Percentiles rank a stretch among this genome's conserved stretches.
phyloP scores from a whole-genome alignment of 2,329 filamentous ascomycete species.

The Hypoxylon sp. region DNA sequence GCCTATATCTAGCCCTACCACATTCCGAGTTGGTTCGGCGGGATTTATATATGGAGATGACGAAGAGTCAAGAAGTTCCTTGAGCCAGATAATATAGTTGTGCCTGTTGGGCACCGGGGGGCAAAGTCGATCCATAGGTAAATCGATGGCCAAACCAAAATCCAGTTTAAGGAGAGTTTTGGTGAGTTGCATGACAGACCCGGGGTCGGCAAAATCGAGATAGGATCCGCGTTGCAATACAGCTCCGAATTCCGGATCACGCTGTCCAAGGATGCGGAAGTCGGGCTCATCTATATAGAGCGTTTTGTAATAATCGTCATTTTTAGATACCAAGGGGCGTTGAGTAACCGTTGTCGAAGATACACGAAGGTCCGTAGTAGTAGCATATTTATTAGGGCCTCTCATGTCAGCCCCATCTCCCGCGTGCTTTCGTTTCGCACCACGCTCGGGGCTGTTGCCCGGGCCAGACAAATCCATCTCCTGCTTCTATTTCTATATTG shows the following conservation, averaged over 20 bases:
- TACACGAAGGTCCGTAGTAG: not conserved
- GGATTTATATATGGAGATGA: conserved; percentile 62
- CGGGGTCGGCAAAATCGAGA: conserved; percentile 85
- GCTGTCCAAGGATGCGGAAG: conserved; percentile 47
- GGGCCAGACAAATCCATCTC: conserved; percentile 25
- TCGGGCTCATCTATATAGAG: conserved; percentile 50
- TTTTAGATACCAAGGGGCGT: not conserved
- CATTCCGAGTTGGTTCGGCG: conserved; percentile 61
- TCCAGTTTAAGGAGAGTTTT: conserved; percentile 82
- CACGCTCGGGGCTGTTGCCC: conserved; percentile 11
- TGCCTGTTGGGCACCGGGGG: conserved; percentile 85
- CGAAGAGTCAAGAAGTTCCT: conserved; percentile 82
- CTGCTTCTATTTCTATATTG: conserved; percentile 12
- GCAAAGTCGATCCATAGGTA: conserved; percentile 86
- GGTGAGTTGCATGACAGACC: conserved; percentile 83
- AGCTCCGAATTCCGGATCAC: conserved; percentile 48
- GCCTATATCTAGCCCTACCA: conserved; percentile 86
- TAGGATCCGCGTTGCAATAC: conserved; percentile 58
- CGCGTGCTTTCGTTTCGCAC: conserved; percentile 48
- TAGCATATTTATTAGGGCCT: conserved; percentile 4
- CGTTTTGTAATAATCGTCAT: conserved; percentile 48
- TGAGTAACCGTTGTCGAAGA: not conserved
- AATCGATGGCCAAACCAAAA: conserved; percentile 78
- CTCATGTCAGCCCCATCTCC: conserved; percentile 37
- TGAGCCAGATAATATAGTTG: conserved; percentile 93